Percentiles rank a stretch among this genome's conserved stretches.
Evolutionary conservation across 139 green algal genomes (phyloP).

Genomic region (Volvox africanus): DNA sequence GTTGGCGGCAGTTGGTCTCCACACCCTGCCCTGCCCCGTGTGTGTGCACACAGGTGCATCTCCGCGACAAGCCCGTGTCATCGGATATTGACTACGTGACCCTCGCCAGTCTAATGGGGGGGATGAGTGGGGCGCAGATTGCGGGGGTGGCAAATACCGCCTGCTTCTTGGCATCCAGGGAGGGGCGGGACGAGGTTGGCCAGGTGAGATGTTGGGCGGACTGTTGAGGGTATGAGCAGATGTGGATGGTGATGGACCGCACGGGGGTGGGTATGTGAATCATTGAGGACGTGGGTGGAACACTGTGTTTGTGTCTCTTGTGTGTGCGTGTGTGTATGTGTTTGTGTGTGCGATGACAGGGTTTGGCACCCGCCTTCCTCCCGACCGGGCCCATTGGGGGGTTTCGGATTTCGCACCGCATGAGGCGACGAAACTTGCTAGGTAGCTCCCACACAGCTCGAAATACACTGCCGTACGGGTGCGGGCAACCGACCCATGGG

Average conservation of each 20-base stretch:
- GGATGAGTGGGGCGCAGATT: constrained; percentile 69
- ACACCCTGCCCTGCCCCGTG: too few relatives aligned
- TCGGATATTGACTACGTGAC: constrained; percentile 63
- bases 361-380: too few relatives aligned
- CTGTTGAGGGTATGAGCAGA: neutral
- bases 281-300: neutral
- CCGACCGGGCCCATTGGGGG: too few relatives aligned
- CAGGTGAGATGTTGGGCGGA: constrained; percentile 22
- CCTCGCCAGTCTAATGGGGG: constrained; percentile 63
- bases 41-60: constrained; percentile 65
- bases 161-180: constrained; percentile 76
- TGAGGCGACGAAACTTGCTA: too few relatives aligned
- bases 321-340: neutral
- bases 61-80: constrained; percentile 66
- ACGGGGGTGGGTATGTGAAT: neutral
- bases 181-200: constrained; percentile 67
- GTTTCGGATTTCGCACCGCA: too few relatives aligned
- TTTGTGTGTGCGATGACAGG: neutral
- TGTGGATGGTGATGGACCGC: neutral
- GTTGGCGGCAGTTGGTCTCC: too few relatives aligned
- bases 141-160: constrained; percentile 86
- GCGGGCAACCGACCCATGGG: too few relatives aligned
- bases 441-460: too few relatives aligned
- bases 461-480: too few relatives aligned
- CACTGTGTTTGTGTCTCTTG: too few relatives aligned